Base-by-base conservation (phyloP, 352 stramenopile genomes). In the Blastocystis sp. region DNA sequence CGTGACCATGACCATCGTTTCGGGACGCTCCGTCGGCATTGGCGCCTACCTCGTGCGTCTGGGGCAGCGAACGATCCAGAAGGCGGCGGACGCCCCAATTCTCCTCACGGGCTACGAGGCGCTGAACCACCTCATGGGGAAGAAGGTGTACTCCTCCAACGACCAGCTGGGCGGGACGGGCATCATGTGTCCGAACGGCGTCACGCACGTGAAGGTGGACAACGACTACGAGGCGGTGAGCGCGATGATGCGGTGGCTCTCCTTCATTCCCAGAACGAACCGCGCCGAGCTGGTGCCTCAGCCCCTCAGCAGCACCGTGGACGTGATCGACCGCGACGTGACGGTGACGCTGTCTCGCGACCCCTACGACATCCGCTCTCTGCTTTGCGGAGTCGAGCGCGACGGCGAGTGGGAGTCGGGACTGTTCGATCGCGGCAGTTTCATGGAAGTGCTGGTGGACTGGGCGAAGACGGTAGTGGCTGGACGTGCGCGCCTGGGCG, bases 101-200 rank as follows among this genome's bases (percentile, higher is more conserved):
- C 98, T 99, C 92, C 93, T 99, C 35, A 99, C 98, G 66, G 98
- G 98, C 41, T 99, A 98, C 93, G 96, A 98, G 93, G 98, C 98
- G n/a, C 93, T 99, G 62, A 99, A 99, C 93, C 99, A 99, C 93
- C 94, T 99, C 65, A 99, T 99, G 97, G 97, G 97, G 90, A 95
- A 96, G 91, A 95, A 98, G 90, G 96, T 99, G 65, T 99, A 99
- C 93, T 98, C 96, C 50, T 99, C 96, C 2, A 99, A 99, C 92
- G 96, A 99, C 91, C 98, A 99, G 92, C 93, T 99, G n/a, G 97
- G 97, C 91, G 98, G 97, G 26, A 94, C 98, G 79, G 31, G 31
- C 9, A 98, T 99, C 91, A 99, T 99, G 98, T 97, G 98, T 92
- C 96, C 95, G 63, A 99, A 99, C 93, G 98, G 98, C 90, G 96